These are phyloP conservation scores for Trichosporon sp. DNA, from an alignment of 1,284 basidiomycete species.

Conservation along the genomic window DNA sequence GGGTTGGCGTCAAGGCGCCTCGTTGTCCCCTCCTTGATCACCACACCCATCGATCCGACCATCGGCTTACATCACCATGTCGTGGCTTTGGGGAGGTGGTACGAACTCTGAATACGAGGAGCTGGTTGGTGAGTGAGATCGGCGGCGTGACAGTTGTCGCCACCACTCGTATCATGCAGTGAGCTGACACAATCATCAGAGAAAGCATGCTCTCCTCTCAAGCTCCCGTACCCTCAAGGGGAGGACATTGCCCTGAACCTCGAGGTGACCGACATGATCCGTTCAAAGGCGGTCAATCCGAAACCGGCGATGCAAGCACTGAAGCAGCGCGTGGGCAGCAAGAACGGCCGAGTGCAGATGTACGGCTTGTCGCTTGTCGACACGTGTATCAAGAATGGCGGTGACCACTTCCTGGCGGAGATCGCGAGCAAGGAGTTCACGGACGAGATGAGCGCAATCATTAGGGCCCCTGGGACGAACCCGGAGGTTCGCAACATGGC, in stretches of 20 bases:
- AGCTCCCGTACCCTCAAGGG: constrained; percentile 48
- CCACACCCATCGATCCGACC: too few species aligned
- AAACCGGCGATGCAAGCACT: constrained; percentile 84
- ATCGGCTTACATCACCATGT: constrained; percentile 26
- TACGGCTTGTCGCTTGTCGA: constrained; percentile 85
- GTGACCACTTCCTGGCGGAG: constrained; percentile 81
- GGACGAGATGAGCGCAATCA: constrained; percentile 58
- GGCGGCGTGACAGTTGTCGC: neutral
- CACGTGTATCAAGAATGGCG: constrained; percentile 95
- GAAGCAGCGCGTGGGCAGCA: constrained; percentile 79
- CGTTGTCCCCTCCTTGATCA: neutral
- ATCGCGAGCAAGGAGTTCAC: constrained; percentile 85
- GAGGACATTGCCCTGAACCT: constrained; percentile 92
- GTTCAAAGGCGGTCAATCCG: constrained; percentile 79
- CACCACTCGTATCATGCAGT: neutral
- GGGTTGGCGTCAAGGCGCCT: neutral
- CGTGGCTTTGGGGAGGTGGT: constrained; percentile 45
- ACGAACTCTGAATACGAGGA: constrained; percentile 47
- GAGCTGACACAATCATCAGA: constrained; percentile 26
- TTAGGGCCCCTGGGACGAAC: constrained; percentile 54
- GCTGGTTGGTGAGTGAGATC: constrained; percentile 41
- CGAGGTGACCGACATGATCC: constrained; percentile 94
- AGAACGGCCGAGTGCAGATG: constrained; percentile 94
- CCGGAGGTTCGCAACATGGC: constrained; percentile 78
- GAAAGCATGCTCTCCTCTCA: constrained; percentile 48